Evolutionary conservation across 768 basidiomycete genomes (phyloP).

Genomic region (Pleurotus tuoliensis): DNA sequence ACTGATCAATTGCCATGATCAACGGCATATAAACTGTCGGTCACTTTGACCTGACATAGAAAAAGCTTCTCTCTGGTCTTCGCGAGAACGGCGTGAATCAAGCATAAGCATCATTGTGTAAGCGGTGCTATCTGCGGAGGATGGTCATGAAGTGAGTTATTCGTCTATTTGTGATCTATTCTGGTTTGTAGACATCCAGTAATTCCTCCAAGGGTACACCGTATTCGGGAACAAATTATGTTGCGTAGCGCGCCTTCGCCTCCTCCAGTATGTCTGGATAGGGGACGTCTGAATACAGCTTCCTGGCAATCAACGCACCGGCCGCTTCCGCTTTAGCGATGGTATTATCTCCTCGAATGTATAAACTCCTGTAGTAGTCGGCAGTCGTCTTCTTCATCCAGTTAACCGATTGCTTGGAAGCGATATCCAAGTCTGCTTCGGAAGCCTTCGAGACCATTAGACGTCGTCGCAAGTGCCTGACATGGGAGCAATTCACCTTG

Average conservation of each 20-base stretch:
- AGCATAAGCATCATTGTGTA: too few species aligned
- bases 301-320: neutral
- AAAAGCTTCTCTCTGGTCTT: too few species aligned
- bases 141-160: neutral
- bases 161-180: neutral
- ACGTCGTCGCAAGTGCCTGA: neutral
- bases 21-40: too few species aligned
- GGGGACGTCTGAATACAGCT: neutral
- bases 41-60: too few species aligned
- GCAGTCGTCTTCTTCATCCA: neutral
- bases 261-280: neutral
- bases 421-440: neutral
- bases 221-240: neutral
- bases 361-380: neutral
- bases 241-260: neutral
- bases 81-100: too few species aligned
- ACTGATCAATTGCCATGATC: too few species aligned
- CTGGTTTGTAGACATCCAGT: neutral
- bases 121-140: too few species aligned
- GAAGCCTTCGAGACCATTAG: neutral
- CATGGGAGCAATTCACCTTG: neutral
- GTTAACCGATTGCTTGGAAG: neutral
- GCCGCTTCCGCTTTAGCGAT: neutral
- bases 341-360: slow-evolving; percentile 1
- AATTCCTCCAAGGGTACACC: neutral